Evolutionary conservation across 139 green algal genomes (phyloP), one percentile per base, ranked within the genome.

Genomic region (Tetradesmus obliquus): DNA sequence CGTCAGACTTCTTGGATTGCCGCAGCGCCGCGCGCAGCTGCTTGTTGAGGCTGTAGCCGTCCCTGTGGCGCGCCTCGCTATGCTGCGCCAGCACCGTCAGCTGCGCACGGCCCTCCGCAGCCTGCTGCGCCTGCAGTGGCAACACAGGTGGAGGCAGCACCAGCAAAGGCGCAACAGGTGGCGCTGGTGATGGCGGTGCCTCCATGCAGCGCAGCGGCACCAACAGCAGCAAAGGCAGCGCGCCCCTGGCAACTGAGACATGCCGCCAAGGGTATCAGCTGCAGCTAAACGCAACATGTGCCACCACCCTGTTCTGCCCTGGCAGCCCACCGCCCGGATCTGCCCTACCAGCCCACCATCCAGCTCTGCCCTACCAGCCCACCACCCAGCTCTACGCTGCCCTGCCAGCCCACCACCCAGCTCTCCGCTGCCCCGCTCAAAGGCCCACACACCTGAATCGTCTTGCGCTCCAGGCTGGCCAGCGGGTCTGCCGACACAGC

Each of bases 21-120:
- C 94, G 89, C 84, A 95, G 87, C 74, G 85, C 74, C 5, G 90
- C 91, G 0, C 96, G 66, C 45, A 97, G 92, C 74, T 62, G 58
- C 79, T 92, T 93, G 94, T 98, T 98, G 20, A 95, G 87, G 4
- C 84, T 79, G 80, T 96, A 97, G n/a, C 93, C 89, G 82, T 97
- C 93, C 71, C 79, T 89, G 86, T 95, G 55, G 51, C 74, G 71
- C 24, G 55, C 66, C 62, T 69, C 45, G 88, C 79, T 93, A 88
- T 22, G 53, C 88, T 3, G 20, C 55, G 90, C 91, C 88, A 92
- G 84, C 54, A 32, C 17, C 76, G 32, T 15, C 19, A 92, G 79
- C 62, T 88, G 89, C 89, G 66, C 53, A 15, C 72, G 83, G 17
- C 83, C 55, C 53, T 60, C 53, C 15, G 84, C 90, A 32, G 90